These are phyloP conservation scores for Buxus sempervirens DNA, from an alignment of 164 flowering plant genomes.

Conservation along the genomic window DNA sequence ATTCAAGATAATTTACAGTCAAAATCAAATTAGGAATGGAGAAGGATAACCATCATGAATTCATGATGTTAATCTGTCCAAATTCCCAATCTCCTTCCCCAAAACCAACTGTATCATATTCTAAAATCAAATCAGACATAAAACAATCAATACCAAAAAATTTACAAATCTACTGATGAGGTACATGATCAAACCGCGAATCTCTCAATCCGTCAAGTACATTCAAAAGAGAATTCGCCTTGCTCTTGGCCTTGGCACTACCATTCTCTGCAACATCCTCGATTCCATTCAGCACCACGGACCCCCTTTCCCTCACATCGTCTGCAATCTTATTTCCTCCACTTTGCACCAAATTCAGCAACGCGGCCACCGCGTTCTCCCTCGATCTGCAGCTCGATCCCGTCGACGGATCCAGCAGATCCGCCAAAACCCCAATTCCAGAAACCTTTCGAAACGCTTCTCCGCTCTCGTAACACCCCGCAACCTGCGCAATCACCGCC, in stretches of 20 bases:
- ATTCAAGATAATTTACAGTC: slow-evolving; percentile 1
- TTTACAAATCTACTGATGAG: neutral
- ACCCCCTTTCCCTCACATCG: slow-evolving; percentile 38
- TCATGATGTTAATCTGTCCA: slow-evolving; percentile 3
- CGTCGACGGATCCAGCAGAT: slow-evolving; percentile 53
- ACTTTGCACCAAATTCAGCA: slow-evolving; percentile 61
- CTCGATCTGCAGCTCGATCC: slow-evolving; percentile 52
- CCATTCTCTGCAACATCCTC: slow-evolving; percentile 60
- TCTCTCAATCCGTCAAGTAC: slow-evolving; percentile 25
- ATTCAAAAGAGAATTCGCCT: slow-evolving; percentile 51
- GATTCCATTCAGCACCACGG: slow-evolving; percentile 43
- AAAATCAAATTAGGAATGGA: neutral
- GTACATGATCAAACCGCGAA: slow-evolving; percentile 10
- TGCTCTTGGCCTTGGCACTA: slow-evolving; percentile 54
- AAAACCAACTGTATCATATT: too few species aligned
- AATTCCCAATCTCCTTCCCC: neutral
- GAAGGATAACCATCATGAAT: neutral
- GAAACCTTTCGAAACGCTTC: slow-evolving; percentile 58
- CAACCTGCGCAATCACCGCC: slow-evolving; percentile 92
- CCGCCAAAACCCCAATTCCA: slow-evolving; percentile 67
- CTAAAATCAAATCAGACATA: too few species aligned
- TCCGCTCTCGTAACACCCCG: slow-evolving; percentile 73
- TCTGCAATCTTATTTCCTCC: slow-evolving; percentile 46
- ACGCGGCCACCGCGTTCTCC: slow-evolving; percentile 82
- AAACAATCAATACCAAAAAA: neutral